Evolutionary conservation across 2,329 filamentous ascomycete genomes (phyloP), one percentile per base, ranked within the genome.

Genomic region (Venturia pyrina): DNA sequence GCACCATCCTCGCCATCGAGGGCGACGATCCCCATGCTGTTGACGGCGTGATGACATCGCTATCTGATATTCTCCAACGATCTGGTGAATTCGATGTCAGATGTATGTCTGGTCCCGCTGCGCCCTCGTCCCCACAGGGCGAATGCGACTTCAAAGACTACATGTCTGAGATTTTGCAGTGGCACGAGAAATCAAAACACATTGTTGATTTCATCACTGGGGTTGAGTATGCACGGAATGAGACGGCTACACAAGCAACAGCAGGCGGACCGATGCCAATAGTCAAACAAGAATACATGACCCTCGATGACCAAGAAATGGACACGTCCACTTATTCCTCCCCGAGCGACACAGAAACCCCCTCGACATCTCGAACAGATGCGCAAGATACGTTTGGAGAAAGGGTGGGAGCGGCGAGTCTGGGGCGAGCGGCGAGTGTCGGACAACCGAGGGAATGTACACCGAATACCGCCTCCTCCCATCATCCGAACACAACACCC

Each of bases 1-100:
- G 93, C 0, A 85, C 89, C 0, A 84, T 97, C 46, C 87, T 98
- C 68, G 89, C 90, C 0, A 79, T 98, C 37, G 93, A 98, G 75
- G 93, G 93, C 0, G 82, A 88, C 21, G 84, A 88, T 66, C 75
- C 78, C 1, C 80, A 83, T 11, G 84, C 90, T 4, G 87, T 90
- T 3, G 78, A 81, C 3, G 82, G 84, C 21, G 84, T 96, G 24
- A 83, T 89, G 65, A 80, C 82, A 43, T 88, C 87, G 70, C 79
- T 96, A 71, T 81, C 78, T 66, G 80, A 77, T 66, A 78, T 78
- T 53, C 75, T 88, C 59, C 76, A 76, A 61, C 82, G 80, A 48
- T 81, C 82, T 68, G 79, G 78, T 6, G 82, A 83, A 62, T 82
- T 82, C 68, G 71, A 74, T 17, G 79, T 85, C 46, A 78, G 77